Conservation (phyloP, 305 asterid genomes). For the Fraxinus dipetala region DNA sequence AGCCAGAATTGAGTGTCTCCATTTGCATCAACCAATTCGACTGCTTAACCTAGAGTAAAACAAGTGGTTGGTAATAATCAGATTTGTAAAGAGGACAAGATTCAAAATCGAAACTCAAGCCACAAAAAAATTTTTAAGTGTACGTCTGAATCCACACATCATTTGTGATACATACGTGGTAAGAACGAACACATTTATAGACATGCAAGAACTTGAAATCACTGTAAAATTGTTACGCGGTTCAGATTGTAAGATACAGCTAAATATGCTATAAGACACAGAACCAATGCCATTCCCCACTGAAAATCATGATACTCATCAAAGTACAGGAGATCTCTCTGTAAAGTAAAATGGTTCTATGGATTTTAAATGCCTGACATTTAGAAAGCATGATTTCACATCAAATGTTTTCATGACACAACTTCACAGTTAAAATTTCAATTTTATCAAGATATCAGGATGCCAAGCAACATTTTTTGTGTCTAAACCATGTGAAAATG, state of each 20-base stretch:
- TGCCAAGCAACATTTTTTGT: background rate
- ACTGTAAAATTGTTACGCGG: background rate
- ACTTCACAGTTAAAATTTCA: background rate
- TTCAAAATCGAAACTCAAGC: background rate
- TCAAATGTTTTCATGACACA: background rate
- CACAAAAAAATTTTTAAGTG: background rate
- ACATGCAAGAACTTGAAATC: background rate
- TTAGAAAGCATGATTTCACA: background rate
- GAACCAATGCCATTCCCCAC: background rate
- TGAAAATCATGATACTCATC: background rate
- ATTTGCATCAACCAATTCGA: background rate
- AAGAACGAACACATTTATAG: background rate
- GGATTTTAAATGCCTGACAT: background rate
- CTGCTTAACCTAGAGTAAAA: background rate
- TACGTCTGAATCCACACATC: background rate
- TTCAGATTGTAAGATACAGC: background rate
- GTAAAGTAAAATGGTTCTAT: background rate
- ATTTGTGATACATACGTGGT: background rate
- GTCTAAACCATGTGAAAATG: background rate
- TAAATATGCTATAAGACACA: background rate
- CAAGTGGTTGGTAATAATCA: background rate
- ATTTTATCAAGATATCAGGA: background rate
- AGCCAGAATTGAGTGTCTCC: background rate
- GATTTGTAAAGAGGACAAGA: background rate
- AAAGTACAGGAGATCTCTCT: background rate